Evolutionary conservation across 805 yeast species (phyloP).

Genomic region (Candida succiphila): DNA sequence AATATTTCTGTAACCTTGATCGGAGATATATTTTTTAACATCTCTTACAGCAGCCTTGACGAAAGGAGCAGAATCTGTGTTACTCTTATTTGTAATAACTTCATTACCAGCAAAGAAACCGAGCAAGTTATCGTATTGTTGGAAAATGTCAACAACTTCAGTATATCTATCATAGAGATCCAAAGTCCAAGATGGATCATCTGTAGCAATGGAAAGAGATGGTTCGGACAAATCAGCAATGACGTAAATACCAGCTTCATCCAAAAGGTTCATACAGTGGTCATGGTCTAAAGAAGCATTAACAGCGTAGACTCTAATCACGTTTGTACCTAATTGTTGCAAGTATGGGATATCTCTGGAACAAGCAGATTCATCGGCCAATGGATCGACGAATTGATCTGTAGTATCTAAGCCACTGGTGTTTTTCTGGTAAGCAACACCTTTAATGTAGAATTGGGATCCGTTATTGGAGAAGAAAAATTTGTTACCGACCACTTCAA

Average conservation of each 20-base stretch:
- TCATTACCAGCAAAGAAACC: conserved; percentile 99
- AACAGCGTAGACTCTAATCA: conserved; percentile 79
- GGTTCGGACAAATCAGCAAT: conserved; percentile 89
- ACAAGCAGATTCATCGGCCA: conserved; percentile 63
- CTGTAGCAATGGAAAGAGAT: conserved; percentile 63
- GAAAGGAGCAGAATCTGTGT: conserved; percentile 85
- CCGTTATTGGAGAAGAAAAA: conserved; percentile 68
- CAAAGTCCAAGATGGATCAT: conserved; percentile 69
- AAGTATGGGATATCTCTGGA: conserved; percentile 78
- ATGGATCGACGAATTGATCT: conserved; percentile 54
- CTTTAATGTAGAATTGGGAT: conserved; percentile 77
- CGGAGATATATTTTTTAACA: conserved; percentile 61
- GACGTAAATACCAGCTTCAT: conserved; percentile 85
- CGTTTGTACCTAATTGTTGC: conserved; percentile 57
- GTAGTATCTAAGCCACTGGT: conserved; percentile 30
- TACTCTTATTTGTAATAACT: conserved; percentile 76
- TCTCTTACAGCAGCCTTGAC: conserved; percentile 97
- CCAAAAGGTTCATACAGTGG: conserved; percentile 63
- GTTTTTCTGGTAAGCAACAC: conserved; percentile 80
- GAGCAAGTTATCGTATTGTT: conserved; percentile 67
- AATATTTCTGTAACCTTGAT: conserved; percentile 57
- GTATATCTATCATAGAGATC: conserved; percentile 69
- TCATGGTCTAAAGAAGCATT: conserved; percentile 66
- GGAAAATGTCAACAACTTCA: conserved; percentile 71
- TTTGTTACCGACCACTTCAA: conserved; percentile 62